Conservation (phyloP, 352 stramenopile genomes). For the Phytopythium helicoides region DNA sequence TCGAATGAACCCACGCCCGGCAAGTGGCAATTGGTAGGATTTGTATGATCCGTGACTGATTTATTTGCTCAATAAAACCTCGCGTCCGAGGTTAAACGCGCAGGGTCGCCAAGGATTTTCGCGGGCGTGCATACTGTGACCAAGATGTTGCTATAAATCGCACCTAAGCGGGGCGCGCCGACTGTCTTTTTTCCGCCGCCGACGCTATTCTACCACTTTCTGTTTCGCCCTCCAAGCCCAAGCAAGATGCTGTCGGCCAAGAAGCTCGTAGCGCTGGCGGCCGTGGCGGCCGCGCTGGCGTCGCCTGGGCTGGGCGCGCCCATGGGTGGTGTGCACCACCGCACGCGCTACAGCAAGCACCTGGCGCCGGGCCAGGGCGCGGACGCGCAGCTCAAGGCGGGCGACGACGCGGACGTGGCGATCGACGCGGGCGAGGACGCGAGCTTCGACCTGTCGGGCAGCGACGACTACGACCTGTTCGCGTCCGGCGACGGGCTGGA, state of each 20-base stretch:
- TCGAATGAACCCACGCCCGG: too few relatives aligned
- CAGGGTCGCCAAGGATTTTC: too few relatives aligned
- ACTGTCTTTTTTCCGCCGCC: too few relatives aligned
- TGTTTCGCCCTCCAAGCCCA: too few relatives aligned
- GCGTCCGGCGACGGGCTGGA: conserved; percentile 19
- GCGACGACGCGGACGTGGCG: conserved; percentile 21
- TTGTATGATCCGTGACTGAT: too few relatives aligned
- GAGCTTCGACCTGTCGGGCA: conserved; percentile 20
- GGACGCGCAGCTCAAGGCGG: conserved; percentile 11
- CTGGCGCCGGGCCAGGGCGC: conserved; percentile 15
- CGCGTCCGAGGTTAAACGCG: too few relatives aligned
- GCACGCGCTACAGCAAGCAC: conserved; percentile 26
- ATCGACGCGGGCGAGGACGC: conserved; percentile 13
- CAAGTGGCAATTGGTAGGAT: too few relatives aligned
- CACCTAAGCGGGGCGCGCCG: too few relatives aligned
- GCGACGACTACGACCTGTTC: conserved; percentile 15
- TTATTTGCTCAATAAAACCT: too few relatives aligned
- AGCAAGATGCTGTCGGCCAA: conserved; percentile 26
- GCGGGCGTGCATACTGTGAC: too few relatives aligned
- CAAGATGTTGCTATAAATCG: too few relatives aligned
- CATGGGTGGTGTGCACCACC: conserved; percentile 30
- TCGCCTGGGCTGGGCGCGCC: conserved; percentile 16
- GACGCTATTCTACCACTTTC: too few relatives aligned
- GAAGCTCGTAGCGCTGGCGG: conserved; percentile 29
- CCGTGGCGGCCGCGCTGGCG: conserved; percentile 25